A percentile compares a stretch with the other conserved stretches of the same genome.
These are phyloP conservation scores for Termitomyces sp. DNA, from an alignment of 768 basidiomycete species.

Conservation along the genomic window DNA sequence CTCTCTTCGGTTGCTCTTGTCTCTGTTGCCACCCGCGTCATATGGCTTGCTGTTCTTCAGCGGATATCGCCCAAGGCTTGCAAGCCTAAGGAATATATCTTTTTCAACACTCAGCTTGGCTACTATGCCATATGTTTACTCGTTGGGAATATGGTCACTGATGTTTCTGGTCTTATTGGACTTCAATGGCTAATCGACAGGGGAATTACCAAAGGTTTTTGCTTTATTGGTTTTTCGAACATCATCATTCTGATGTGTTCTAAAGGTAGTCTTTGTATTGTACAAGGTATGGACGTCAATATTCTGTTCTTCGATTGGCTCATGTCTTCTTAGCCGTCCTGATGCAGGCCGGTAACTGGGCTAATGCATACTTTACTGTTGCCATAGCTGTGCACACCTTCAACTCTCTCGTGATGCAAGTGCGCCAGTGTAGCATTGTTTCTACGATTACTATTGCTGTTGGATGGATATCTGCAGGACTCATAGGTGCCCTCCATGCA, in stretches of 20 bases:
- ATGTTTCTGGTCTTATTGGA: constrained; percentile 48
- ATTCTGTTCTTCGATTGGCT: background rate
- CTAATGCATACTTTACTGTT: constrained; percentile 58
- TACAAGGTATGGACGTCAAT: constrained; percentile 45
- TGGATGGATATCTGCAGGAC: constrained; percentile 50
- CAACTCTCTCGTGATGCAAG: constrained; percentile 54
- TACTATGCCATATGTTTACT: constrained; percentile 62
- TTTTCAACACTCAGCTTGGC: constrained; percentile 70
- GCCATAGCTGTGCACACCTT: constrained; percentile 65
- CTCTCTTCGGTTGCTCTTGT: constrained; percentile 48
- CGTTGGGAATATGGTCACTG: constrained; percentile 49
- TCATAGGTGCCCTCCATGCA: constrained; percentile 37
- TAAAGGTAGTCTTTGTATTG: constrained; percentile 42
- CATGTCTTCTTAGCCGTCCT: constrained; percentile 35
- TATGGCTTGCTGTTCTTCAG: constrained; percentile 38
- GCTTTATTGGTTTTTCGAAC: constrained; percentile 7
- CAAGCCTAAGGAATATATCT: constrained; percentile 43
- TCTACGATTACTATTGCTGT: constrained; percentile 33
- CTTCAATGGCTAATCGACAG: constrained; percentile 40
- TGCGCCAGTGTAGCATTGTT: constrained; percentile 44
- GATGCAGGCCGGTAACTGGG: constrained; percentile 57
- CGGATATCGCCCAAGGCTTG: constrained; percentile 19
- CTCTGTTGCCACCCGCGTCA: constrained; percentile 41
- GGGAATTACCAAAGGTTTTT: constrained; percentile 42
- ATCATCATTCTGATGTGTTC: background rate